Evolutionary conservation across 1,284 basidiomycete species (phyloP).

Genomic region (Waitea zeae): DNA sequence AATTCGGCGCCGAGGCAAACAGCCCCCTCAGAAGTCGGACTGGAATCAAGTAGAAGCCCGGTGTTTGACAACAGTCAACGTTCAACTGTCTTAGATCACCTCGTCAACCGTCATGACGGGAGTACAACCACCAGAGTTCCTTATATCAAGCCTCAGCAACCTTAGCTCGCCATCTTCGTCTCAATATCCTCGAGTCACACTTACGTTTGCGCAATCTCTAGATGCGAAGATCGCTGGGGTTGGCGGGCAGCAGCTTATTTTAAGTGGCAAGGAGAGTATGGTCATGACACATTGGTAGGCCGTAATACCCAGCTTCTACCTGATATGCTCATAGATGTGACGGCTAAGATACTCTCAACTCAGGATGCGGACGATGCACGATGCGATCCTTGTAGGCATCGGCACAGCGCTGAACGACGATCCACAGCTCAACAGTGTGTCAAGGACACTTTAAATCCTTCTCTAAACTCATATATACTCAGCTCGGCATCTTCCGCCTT

Average conservation of each 20-base stretch:
- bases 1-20: too few relatives aligned
- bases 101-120: too few relatives aligned
- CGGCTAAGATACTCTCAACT: slow-evolving; percentile 2
- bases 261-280: slow-evolving; percentile 84
- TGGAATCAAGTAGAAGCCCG: too few relatives aligned
- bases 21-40: too few relatives aligned
- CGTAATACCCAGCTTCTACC: neutral
- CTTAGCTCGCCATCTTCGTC: too few relatives aligned
- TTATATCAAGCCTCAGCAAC: too few relatives aligned
- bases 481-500: slow-evolving; percentile 1
- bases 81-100: too few relatives aligned
- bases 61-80: too few relatives aligned
- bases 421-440: slow-evolving; percentile 80
- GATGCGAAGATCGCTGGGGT: slow-evolving; percentile 85
- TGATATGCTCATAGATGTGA: slow-evolving; percentile 1
- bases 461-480: slow-evolving; percentile 1
- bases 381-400: slow-evolving; percentile 84
- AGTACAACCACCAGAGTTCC: too few relatives aligned
- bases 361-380: slow-evolving; percentile 84
- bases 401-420: slow-evolving; percentile 86
- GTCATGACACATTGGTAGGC: slow-evolving; percentile 85
- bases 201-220: slow-evolving; percentile 92
- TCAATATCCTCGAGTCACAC: slow-evolving; percentile 60
- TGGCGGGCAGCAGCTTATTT: slow-evolving; percentile 55
- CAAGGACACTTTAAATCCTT: slow-evolving; percentile 1